A percentile compares a stretch with the other conserved stretches of the same genome.
Conservation (phyloP, 805 yeast genomes). For the Kodamaea fukazawae region DNA sequence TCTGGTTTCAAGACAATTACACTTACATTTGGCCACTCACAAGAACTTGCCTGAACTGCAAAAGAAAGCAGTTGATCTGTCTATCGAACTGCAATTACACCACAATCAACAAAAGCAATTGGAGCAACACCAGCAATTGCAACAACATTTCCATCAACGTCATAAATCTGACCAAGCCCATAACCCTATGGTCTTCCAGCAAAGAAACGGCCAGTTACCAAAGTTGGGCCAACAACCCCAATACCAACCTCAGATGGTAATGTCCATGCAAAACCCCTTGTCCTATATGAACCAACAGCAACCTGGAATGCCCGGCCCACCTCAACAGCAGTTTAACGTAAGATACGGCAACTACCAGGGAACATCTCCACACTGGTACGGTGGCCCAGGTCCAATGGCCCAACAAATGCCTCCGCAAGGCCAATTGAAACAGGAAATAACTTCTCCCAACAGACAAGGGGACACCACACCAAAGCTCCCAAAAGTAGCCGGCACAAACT, state of each 20-base stretch:
- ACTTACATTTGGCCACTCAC: slow-evolving; percentile 65
- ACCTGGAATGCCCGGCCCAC: no score
- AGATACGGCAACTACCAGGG: slow-evolving; percentile 15
- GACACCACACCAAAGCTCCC: slow-evolving; percentile 32
- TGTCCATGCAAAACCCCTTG: slow-evolving; percentile 22
- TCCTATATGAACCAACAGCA: slow-evolving; percentile 17
- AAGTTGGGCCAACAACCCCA: slow-evolving; percentile 20
- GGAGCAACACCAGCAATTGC: slow-evolving; percentile 16
- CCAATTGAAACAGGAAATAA: slow-evolving; percentile 26
- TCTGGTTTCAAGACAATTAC: slow-evolving; percentile 76
- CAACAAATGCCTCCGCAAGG: neutral
- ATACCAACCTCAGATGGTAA: slow-evolving; percentile 13
- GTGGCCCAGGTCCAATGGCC: slow-evolving; percentile 11
- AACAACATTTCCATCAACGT: slow-evolving; percentile 5
- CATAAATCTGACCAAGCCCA: slow-evolving; percentile 12
- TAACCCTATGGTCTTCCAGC: slow-evolving; percentile 8
- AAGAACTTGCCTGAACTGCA: slow-evolving; percentile 50
- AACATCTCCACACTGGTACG: slow-evolving; percentile 24
- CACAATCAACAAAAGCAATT: slow-evolving; percentile 16
- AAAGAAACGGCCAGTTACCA: slow-evolving; percentile 17
- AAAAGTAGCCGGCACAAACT: slow-evolving; percentile 24
- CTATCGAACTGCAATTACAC: slow-evolving; percentile 17
- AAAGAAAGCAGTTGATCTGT: slow-evolving; percentile 22
- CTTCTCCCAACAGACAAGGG: slow-evolving; percentile 32
- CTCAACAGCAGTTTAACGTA: slow-evolving; percentile 3